Conservation (phyloP, 2,329 filamentous ascomycete species). For the Arthrobotrys sphaeroides region DNA sequence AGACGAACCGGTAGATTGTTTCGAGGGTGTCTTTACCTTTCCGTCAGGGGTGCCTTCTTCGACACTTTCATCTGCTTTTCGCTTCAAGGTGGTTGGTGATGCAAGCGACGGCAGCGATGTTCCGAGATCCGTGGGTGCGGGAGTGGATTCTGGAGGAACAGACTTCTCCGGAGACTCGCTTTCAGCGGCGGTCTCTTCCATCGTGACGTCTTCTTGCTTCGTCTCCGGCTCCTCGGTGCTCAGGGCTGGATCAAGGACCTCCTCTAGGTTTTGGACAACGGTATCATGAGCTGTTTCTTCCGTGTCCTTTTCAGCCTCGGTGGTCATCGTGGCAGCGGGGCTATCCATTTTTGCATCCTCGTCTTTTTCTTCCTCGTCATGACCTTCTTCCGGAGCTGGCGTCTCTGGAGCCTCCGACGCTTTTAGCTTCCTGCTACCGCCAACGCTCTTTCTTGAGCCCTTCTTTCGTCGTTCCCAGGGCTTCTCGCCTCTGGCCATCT, state of each 20-base stretch:
- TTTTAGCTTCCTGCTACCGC: slow-evolving; percentile 56
- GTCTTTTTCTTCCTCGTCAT: slow-evolving; percentile 63
- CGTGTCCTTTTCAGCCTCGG: slow-evolving; percentile 40
- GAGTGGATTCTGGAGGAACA: neutral
- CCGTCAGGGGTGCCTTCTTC: slow-evolving; percentile 36
- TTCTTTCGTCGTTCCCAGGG: slow-evolving; percentile 81
- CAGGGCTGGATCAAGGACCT: slow-evolving; percentile 36
- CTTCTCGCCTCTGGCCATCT: slow-evolving; percentile 80
- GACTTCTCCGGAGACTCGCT: slow-evolving; percentile 24
- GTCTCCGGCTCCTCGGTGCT: slow-evolving; percentile 21
- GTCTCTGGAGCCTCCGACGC: slow-evolving; percentile 49
- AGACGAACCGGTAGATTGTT: too few relatives aligned
- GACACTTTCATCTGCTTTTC: slow-evolving; percentile 43
- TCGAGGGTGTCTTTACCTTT: slow-evolving; percentile 29
- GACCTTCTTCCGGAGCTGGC: slow-evolving; percentile 25
- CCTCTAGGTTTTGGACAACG: slow-evolving; percentile 21
- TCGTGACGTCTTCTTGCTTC: slow-evolving; percentile 20
- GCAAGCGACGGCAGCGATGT: slow-evolving; percentile 30
- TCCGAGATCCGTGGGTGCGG: slow-evolving; percentile 16
- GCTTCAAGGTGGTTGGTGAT: slow-evolving; percentile 29
- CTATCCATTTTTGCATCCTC: slow-evolving; percentile 56
- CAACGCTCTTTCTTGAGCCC: slow-evolving; percentile 66
- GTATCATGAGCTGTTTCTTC: slow-evolving; percentile 7
- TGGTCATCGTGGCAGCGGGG: slow-evolving; percentile 49
- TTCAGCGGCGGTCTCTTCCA: slow-evolving; percentile 31